Conservation (phyloP, 2,329 filamentous ascomycete genomes). For the Acrodontium crateriforme region DNA sequence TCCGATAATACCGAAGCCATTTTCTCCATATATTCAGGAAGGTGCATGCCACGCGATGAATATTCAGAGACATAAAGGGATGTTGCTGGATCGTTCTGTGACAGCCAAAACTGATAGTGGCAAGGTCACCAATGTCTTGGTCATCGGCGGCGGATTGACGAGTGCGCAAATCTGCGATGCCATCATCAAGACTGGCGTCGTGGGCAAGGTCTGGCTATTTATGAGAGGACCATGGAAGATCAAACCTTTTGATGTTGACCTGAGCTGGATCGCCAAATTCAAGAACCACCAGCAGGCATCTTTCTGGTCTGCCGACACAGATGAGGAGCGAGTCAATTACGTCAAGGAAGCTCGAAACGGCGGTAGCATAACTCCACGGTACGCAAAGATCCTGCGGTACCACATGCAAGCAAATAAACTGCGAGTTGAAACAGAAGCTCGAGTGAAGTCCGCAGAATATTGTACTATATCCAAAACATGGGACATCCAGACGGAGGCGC, state of each 20-base stretch:
- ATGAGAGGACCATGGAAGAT: constrained; percentile 49
- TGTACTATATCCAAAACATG: constrained; percentile 35
- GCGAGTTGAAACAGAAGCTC: constrained; percentile 44
- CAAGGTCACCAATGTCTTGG: constrained; percentile 47
- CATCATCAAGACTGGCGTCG: constrained; percentile 48
- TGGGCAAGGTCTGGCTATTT: constrained; percentile 51
- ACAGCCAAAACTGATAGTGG: constrained; percentile 37
- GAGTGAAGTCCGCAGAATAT: constrained; percentile 39
- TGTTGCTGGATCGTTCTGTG: constrained; percentile 25
- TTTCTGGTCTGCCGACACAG: constrained; percentile 64
- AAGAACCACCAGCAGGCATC: constrained; percentile 61
- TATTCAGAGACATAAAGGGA: constrained; percentile 24
- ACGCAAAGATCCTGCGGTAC: constrained; percentile 50
- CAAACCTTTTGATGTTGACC: constrained; percentile 65
- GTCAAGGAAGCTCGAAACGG: constrained; percentile 54
- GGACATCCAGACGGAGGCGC: constrained; percentile 40
- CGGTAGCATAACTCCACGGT: constrained; percentile 60
- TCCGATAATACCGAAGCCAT: constrained; percentile 34
- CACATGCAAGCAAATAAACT: constrained; percentile 41
- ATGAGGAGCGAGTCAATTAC: constrained; percentile 54
- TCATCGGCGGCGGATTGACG: constrained; percentile 64
- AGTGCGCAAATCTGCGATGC: constrained; percentile 61
- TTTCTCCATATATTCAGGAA: constrained; percentile 23
- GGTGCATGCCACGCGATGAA: constrained; percentile 48
- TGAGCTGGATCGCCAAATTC: constrained; percentile 73